phyloP scores from a whole-genome alignment of 805 yeast genomes.

The Ogataea pilisensis region DNA sequence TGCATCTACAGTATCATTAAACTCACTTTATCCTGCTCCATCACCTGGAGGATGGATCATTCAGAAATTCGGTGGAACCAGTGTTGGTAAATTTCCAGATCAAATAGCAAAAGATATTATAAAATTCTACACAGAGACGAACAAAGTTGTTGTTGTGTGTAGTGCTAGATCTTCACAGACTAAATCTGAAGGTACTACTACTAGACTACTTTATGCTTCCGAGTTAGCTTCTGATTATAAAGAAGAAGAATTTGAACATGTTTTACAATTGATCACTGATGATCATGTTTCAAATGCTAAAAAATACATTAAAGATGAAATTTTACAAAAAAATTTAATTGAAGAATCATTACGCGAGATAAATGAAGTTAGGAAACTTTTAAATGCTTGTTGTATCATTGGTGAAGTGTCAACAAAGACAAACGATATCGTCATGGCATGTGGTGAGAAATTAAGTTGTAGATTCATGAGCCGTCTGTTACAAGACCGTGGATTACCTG shows the following conservation, averaged over 20 bases:
- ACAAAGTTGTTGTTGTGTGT: conserved; percentile 89
- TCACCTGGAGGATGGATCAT: conserved; percentile 56
- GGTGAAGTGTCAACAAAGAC: conserved; percentile 91
- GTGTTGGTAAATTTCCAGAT: conserved; percentile 90
- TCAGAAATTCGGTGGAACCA: conserved; percentile 96
- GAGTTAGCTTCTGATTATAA: conserved; percentile 64
- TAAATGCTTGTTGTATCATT: conserved; percentile 84
- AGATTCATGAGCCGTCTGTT: conserved; percentile 81
- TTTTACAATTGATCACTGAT: conserved; percentile 63
- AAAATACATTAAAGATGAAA: conserved; percentile 39
- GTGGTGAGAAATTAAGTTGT: conserved; percentile 92
- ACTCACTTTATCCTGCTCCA: conserved; percentile 13
- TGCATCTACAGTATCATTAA: conserved; percentile 20
- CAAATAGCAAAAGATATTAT: conserved; percentile 84
- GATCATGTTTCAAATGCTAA: conserved; percentile 81
- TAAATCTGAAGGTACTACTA: conserved; percentile 93
- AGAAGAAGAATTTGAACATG: conserved; percentile 44
- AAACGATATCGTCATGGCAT: conserved; percentile 82
- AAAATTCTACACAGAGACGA: conserved; percentile 52
- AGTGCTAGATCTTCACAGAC: conserved; percentile 90
- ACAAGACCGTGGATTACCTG: conserved; percentile 74
- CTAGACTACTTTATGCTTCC: conserved; percentile 79
- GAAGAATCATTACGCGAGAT: conserved; percentile 62
- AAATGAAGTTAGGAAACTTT: conserved; percentile 58
- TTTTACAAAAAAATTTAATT: conserved; percentile 50